Conservation (phyloP, 768 basidiomycete genomes). For the Amanita thiersii region DNA sequence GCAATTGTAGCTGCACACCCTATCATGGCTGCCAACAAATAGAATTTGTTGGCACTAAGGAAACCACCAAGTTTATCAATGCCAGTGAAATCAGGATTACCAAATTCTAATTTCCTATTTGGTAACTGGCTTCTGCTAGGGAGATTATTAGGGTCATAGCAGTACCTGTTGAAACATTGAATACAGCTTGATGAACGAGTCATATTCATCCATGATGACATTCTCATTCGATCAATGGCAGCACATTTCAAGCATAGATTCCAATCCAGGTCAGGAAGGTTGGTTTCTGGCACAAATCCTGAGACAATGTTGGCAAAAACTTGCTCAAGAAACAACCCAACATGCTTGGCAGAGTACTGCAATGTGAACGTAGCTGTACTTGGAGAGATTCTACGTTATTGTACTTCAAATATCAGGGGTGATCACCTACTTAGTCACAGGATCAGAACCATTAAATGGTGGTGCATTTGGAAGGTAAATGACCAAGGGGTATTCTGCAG, state of each 20-base stretch:
- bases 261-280: slow-evolving; percentile 51
- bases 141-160: slow-evolving; percentile 20
- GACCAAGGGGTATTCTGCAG: slow-evolving; percentile 56
- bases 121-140: slow-evolving; percentile 7
- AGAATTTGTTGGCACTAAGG: background rate
- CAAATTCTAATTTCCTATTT: background rate
- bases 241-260: slow-evolving; percentile 66
- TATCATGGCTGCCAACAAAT: slow-evolving; percentile 9
- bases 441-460: slow-evolving; percentile 50
- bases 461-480: slow-evolving; percentile 76
- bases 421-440: slow-evolving; percentile 57
- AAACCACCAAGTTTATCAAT: background rate
- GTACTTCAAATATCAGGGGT: background rate
- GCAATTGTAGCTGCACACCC: background rate
- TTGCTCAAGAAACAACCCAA: slow-evolving; percentile 52
- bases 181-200: slow-evolving; percentile 18
- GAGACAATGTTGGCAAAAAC: slow-evolving; percentile 44
- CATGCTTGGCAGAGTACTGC: slow-evolving; percentile 48
- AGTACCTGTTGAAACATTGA: slow-evolving; percentile 25
- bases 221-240: slow-evolving; percentile 22
- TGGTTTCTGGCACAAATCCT: slow-evolving; percentile 56
- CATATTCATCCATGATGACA: slow-evolving; percentile 12
- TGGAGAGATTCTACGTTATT: slow-evolving; percentile 8
- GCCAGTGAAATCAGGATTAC: background rate
- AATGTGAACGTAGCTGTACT: slow-evolving; percentile 46